Conservation (phyloP, 305 asterid genomes). For the Fraxinus greggii region DNA sequence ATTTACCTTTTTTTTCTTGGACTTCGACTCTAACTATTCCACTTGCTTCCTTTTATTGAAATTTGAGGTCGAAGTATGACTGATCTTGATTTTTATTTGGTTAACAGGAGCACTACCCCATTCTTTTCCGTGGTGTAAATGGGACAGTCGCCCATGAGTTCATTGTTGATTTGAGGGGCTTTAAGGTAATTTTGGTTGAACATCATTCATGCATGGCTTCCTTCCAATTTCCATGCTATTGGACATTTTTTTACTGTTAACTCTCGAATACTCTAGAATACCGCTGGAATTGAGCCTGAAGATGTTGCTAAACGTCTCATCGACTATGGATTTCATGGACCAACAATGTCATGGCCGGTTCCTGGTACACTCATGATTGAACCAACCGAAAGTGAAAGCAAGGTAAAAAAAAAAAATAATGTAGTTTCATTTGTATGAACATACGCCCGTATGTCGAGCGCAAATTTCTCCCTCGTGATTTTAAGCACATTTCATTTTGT, state of each 20-base stretch:
- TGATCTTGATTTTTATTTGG: slow-evolving; percentile 13
- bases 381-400: slow-evolving; percentile 51
- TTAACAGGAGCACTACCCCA: slow-evolving; percentile 72
- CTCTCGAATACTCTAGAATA: slow-evolving; percentile 39
- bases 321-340: slow-evolving; percentile 83
- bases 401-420: slow-evolving; percentile 63
- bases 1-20: neutral
- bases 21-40: neutral
- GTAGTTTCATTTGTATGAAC: neutral
- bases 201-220: neutral
- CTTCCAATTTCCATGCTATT: neutral
- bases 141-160: slow-evolving; percentile 94
- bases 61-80: neutral
- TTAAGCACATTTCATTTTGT: slow-evolving; percentile 13
- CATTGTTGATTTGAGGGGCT: slow-evolving; percentile 83
- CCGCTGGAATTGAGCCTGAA: slow-evolving; percentile 97
- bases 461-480: neutral
- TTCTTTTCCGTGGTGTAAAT: slow-evolving; percentile 93
- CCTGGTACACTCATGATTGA: slow-evolving; percentile 62
- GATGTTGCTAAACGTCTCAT: slow-evolving; percentile 97
- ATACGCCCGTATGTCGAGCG: neutral
- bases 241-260: slow-evolving; percentile 13
- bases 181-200: slow-evolving; percentile 50
- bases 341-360: slow-evolving; percentile 61
- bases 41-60: neutral